These are phyloP conservation scores for Macadamia integrifolia DNA, from an alignment of 164 flowering plant species.

Conservation along the genomic window DNA sequence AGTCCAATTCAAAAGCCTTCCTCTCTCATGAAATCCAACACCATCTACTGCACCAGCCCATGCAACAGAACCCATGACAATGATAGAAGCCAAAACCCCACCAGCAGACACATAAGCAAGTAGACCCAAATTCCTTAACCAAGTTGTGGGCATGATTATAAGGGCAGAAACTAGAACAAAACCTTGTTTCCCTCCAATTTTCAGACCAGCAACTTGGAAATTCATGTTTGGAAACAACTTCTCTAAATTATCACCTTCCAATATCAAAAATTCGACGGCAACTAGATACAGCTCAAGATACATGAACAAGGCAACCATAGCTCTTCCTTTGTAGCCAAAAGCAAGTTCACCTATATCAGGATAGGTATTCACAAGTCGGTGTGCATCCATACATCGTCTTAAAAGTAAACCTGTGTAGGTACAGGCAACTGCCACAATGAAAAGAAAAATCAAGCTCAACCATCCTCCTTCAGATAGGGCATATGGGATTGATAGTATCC, in stretches of 20 bases:
- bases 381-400: conserved; percentile 48
- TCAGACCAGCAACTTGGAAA: conserved; percentile 24
- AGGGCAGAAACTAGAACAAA: conserved; percentile 13
- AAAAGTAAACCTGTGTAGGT: conserved; percentile 55
- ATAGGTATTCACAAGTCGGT: conserved; percentile 40
- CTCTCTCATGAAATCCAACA: conserved; percentile 10
- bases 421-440: conserved; percentile 29
- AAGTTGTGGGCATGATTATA: conserved; percentile 12
- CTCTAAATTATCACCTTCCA: conserved; percentile 65
- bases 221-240: conserved; percentile 39
- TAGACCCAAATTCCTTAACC: conserved; percentile 7
- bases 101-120: conserved; percentile 10
- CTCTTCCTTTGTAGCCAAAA: conserved; percentile 52
- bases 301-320: conserved; percentile 36
- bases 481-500: conserved; percentile 56
- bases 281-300: conserved; percentile 52
- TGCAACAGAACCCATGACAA: conserved; percentile 1
- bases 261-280: conserved; percentile 55
- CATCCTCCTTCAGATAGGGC: conserved; percentile 75
- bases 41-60: conserved; percentile 14
- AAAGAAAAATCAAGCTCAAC: conserved; percentile 48
- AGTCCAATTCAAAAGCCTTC: conserved; percentile 4
- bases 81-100: conserved; percentile 5
- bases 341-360: conserved; percentile 67
- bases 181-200: conserved; percentile 28